These are phyloP conservation scores for Coriolopsis trogii DNA, from an alignment of 1,284 basidiomycete genomes.

Conservation along the genomic window DNA sequence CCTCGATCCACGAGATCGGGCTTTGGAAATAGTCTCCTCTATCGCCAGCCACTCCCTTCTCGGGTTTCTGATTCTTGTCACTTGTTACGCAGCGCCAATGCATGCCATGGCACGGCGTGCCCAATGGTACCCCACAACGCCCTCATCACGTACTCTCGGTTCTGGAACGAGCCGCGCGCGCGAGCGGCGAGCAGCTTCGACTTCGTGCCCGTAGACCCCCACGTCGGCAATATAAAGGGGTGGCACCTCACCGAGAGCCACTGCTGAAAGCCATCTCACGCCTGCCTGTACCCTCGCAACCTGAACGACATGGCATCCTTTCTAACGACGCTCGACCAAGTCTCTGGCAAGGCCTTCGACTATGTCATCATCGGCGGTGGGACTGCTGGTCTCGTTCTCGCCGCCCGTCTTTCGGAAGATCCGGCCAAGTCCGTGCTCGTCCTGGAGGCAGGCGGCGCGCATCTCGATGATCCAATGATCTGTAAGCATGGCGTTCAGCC, in stretches of 20 bases:
- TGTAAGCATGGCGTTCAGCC: slow-evolving; percentile 4
- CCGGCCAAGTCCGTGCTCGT: slow-evolving; percentile 38
- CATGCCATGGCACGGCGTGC: neutral
- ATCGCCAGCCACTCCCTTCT: neutral
- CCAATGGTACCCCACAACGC: neutral
- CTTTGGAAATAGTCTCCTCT: no score
- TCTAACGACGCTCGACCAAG: slow-evolving; percentile 9
- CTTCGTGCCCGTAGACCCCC: no score
- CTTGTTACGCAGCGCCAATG: neutral
- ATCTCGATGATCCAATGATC: slow-evolving; percentile 36
- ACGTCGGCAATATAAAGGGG: no score
- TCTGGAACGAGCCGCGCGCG: neutral
- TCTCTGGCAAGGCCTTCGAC: slow-evolving; percentile 23
- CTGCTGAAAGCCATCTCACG: no score
- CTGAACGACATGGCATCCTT: no score
- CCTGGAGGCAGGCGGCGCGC: slow-evolving; percentile 41
- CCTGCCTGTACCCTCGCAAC: no score
- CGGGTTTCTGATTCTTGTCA: slow-evolving; percentile 1
- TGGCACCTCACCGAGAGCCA: no score
- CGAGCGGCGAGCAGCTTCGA: no score
- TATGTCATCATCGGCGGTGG: slow-evolving; percentile 27
- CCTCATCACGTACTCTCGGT: neutral
- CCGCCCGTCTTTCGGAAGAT: slow-evolving; percentile 31
- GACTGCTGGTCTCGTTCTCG: slow-evolving; percentile 31
- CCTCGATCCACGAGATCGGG: no score